phyloP scores from a whole-genome alignment of 2,329 filamentous ascomycete species.

The Curvularia verruculosa region DNA sequence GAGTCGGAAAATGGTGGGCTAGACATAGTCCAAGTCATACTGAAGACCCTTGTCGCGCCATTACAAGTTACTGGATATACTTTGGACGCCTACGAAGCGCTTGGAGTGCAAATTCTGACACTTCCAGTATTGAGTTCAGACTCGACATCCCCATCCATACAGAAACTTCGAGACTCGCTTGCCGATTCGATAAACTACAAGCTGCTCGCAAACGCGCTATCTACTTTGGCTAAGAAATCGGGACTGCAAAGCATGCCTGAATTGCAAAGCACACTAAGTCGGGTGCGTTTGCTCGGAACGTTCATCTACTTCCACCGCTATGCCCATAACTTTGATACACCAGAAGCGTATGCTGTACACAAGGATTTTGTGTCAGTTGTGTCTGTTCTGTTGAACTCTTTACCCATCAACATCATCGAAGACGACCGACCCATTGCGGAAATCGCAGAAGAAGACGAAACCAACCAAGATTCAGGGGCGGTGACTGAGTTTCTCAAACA shows the following conservation, averaged over 20 bases:
- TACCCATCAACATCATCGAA: conserved; percentile 63
- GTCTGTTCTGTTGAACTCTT: conserved; percentile 61
- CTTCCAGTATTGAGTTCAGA: conserved; percentile 43
- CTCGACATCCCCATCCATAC: conserved; percentile 27
- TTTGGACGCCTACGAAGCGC: conserved; percentile 47
- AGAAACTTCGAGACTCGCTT: conserved; percentile 45
- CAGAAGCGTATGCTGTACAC: conserved; percentile 53
- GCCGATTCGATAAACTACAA: conserved; percentile 60
- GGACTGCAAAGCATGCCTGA: conserved; percentile 35
- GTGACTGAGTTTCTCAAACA: conserved; percentile 62
- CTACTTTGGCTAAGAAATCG: conserved; percentile 35
- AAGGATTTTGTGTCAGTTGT: conserved; percentile 63
- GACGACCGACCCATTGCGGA: conserved; percentile 47
- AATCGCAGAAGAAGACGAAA: conserved; percentile 32
- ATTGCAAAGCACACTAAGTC: conserved; percentile 48
- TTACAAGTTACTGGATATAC: conserved; percentile 46
- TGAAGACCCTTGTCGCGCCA: conserved; percentile 37
- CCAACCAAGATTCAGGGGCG: conserved; percentile 29
- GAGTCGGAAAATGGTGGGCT: conserved; percentile 3
- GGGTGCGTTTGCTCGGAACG: conserved; percentile 64
- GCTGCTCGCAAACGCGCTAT: conserved; percentile 46
- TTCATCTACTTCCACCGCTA: conserved; percentile 64
- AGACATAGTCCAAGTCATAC: conserved; percentile 21
- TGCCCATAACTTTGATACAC: conserved; percentile 51
- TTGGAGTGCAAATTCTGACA: conserved; percentile 53